Percentiles rank a stretch among this genome's conserved stretches.
phyloP scores from a whole-genome alignment of 2,329 filamentous ascomycete species.

The Exophiala bonariae region DNA sequence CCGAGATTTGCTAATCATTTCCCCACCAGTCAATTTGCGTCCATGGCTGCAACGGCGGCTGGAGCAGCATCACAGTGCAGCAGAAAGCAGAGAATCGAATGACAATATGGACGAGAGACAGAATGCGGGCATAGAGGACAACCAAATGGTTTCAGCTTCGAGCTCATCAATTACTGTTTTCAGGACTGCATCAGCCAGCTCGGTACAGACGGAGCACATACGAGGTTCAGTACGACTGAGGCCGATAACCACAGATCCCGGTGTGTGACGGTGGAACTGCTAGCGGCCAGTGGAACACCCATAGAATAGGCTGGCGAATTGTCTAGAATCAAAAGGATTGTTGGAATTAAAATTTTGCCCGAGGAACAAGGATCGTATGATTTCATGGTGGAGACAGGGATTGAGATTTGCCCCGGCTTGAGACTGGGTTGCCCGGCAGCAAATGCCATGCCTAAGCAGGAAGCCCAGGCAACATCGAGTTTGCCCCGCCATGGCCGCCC shows the following conservation, averaged over 20 bases:
- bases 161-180: constrained; percentile 65
- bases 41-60: constrained; percentile 54
- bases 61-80: constrained; percentile 23
- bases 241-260: constrained; percentile 3
- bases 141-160: not conserved
- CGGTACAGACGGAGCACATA: constrained; percentile 1
- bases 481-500: too few species aligned
- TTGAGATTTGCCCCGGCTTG: too few species aligned
- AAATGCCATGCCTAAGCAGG: too few species aligned
- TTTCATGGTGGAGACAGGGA: too few species aligned
- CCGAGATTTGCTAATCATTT: constrained; percentile 11
- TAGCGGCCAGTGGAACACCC: too few species aligned
- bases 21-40: constrained; percentile 47
- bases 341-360: too few species aligned
- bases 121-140: constrained; percentile 23
- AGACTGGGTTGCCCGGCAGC: too few species aligned
- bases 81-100: constrained; percentile 8
- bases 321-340: too few species aligned
- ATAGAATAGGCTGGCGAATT: too few species aligned
- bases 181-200: constrained; percentile 50
- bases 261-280: constrained; percentile 3
- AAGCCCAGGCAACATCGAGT: too few species aligned
- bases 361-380: too few species aligned
- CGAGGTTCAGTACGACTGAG: constrained; percentile 11
- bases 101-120: constrained; percentile 14